Evolutionary conservation across 352 stramenopile species (phyloP), one percentile per base, ranked within the genome.

Genomic region (Saprolegnia parasitica): DNA sequence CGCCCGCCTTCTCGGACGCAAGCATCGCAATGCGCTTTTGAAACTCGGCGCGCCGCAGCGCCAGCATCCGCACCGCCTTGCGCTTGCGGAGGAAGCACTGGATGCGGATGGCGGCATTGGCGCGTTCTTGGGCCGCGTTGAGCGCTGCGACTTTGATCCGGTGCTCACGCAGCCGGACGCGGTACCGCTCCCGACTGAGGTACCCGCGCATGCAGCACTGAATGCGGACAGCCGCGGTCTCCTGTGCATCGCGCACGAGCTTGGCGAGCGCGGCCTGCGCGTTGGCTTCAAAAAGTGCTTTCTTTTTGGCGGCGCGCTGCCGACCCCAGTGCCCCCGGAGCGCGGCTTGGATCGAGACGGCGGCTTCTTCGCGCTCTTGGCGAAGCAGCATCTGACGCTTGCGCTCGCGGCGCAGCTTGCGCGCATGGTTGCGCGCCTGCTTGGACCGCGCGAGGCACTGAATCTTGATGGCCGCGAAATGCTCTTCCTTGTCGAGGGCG

Each of bases 21-120:
- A 94, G 90, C 67, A 90, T 77, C 10, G 86, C 90, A 50, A 94
- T 86, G 9, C 86, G 74, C 47, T 84, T 81, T 72, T 94, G 84
- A 55, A 94, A 83, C n/a, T 90, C 83, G 11, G 72, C 74, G 16
- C 86, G 80, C n/a, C 76, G 76, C 24, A 75, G 77, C 16, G 77
- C 47, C 45, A 92, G 52, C 54, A 79, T 18, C 0, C 74, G 74
- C 18, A 77, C 67, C 9, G 84, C 86, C 10, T 78, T 72, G 20
- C 72, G 72, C 24, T 75, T 76, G 13, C 84, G 80, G 63, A 89
- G 73, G 5, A 76, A 71, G 54, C 86, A 90, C 65, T 94, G 84
- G 42, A 95, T 88, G 52, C 81, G 77, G 23, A 91, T 71, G 11
- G 77, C 81, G 0, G 83, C 86, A 5, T 81, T 74, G 32, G 87